Evolutionary conservation across 768 basidiomycete species (phyloP).

Genomic region (Phaeotremella skinneri): DNA sequence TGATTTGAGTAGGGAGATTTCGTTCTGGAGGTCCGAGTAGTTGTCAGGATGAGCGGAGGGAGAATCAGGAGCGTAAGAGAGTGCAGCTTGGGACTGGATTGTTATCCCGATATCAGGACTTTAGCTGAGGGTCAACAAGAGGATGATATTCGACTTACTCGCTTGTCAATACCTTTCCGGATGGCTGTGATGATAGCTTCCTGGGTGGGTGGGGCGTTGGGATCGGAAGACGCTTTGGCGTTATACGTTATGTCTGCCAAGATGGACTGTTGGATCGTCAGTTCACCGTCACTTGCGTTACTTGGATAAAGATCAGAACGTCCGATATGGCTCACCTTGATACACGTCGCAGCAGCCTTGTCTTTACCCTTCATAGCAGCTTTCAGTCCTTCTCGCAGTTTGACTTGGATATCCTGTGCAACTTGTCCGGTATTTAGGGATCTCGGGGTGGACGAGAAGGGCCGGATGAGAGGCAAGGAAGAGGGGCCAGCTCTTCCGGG

Average conservation of each 20-base stretch:
- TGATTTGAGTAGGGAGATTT: constrained; percentile 41
- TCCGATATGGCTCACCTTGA: constrained; percentile 41
- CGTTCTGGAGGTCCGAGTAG: constrained; percentile 30
- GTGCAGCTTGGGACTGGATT: constrained; percentile 42
- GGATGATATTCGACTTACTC: constrained; percentile 29
- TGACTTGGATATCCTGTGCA: constrained; percentile 27
- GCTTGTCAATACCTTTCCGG: constrained; percentile 43
- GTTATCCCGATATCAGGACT: background rate
- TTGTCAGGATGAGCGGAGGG: constrained; percentile 42
- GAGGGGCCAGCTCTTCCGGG: background rate
- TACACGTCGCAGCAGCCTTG: constrained; percentile 31
- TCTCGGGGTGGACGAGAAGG: background rate
- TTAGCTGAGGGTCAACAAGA: background rate
- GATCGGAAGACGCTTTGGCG: constrained; percentile 43
- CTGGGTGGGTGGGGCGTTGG: constrained; percentile 38
- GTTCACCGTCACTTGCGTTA: background rate
- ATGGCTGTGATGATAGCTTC: constrained; percentile 43
- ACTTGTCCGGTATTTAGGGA: background rate
- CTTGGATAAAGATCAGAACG: background rate
- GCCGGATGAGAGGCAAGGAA: background rate
- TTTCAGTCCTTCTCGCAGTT: constrained; percentile 48
- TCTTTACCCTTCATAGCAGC: constrained; percentile 50
- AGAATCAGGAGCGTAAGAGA: constrained; percentile 39
- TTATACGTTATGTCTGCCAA: constrained; percentile 48
- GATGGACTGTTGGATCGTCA: constrained; percentile 25